Base-by-base conservation (phyloP, 768 basidiomycete species). In the Naganishia kalamii region DNA sequence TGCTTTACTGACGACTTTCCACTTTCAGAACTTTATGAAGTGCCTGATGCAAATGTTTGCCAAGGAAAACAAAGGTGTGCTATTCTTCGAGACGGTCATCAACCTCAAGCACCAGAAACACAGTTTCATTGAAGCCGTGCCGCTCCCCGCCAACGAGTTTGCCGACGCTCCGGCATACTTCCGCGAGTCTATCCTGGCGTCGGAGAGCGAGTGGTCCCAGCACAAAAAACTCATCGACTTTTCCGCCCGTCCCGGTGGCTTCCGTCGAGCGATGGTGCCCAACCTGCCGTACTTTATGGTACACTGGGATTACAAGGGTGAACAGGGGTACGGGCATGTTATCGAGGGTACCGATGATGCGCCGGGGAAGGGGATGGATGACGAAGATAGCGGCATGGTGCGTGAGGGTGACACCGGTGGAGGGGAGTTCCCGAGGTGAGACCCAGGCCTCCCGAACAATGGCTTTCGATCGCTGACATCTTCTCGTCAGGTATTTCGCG, bases 231-330 rank as follows among this genome's bases (percentile, higher is more conserved):
- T 97, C 59, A 97, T 99, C 70, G 90, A 94, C 78, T 99, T 99
- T 75, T 85, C 89, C 2, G 80, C 85, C 10, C 82, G 91, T 4
- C 89, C 91, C 0, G 93, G 94, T 19, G 94, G 94, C 3, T 98
- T 98, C 81, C 83, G 93, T 44, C 84, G 94, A 0, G 86, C 90
- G 27, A 89, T 99, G 88, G 94, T 99, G 12, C 87, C 93, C 2
- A 96, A 97, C 72, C 80, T 99, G 32, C 96, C 96, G 0, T 99
- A 99, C 79, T 99, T 99, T 73, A 94, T 93, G 90, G 89, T 98
- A 7, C 92, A 94, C 71, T 99, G 94, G 77, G 96, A 99, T 79
- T 83, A 98, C 78, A 97, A 93, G 72, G 92, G 96, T 27, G 92
- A 97, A 78, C 92, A 90, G 73, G 96, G 96, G 1, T 99, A 92